Conservation (phyloP, 768 basidiomycete genomes). For the Serendipita sp. region DNA sequence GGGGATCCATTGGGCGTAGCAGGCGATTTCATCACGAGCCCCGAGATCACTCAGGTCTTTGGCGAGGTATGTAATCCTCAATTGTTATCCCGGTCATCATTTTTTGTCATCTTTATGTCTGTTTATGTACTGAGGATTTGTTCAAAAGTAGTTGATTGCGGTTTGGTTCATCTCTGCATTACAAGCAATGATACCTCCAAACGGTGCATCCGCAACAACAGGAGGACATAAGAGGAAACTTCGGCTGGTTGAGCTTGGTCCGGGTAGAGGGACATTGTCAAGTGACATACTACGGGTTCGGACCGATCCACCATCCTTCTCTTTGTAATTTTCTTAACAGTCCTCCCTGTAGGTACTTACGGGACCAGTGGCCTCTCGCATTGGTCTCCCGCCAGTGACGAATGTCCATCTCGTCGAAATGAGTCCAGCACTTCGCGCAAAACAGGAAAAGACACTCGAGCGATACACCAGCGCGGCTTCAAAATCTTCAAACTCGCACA, state of each 20-base stretch:
- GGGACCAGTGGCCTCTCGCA: conserved; percentile 23
- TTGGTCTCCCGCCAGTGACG: conserved; percentile 20
- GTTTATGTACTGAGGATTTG: neutral
- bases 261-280: conserved; percentile 85
- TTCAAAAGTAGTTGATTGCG: conserved; percentile 48
- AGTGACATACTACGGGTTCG: conserved; percentile 72
- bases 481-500: conserved; percentile 3
- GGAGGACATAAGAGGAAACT: conserved; percentile 33
- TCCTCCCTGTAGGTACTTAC: conserved; percentile 29
- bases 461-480: neutral
- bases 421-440: conserved; percentile 42
- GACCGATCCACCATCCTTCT: conserved; percentile 6
- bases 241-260: conserved; percentile 80
- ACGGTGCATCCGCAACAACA: conserved; percentile 10
- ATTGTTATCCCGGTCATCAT: no score
- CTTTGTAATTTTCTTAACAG: neutral
- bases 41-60: conserved; percentile 91
- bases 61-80: conserved; percentile 56
- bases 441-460: conserved; percentile 24
- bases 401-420: conserved; percentile 71
- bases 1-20: conserved; percentile 65
- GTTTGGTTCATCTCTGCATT: conserved; percentile 76
- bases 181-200: conserved; percentile 23
- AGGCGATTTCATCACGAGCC: conserved; percentile 93
- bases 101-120: no score